These are phyloP conservation scores for Neostapfia colusana DNA, from an alignment of 176 grass and related monocot species.

Conservation along the genomic window DNA sequence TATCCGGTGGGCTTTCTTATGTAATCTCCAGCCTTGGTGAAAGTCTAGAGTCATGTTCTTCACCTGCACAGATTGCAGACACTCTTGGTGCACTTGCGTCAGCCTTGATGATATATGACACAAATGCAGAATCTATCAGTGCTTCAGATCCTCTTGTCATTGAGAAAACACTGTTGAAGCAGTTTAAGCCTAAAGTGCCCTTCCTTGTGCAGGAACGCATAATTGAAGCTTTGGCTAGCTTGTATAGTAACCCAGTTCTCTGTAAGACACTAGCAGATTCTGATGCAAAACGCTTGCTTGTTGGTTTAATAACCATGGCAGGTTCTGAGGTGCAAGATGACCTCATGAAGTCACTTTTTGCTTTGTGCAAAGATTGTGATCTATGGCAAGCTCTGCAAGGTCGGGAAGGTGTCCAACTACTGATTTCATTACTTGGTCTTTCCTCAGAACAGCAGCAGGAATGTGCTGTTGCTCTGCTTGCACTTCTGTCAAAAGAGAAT, in stretches of 20 bases:
- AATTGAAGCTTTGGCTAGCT: slow-evolving; percentile 99
- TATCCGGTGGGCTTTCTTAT: slow-evolving; percentile 97
- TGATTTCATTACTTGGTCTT: slow-evolving; percentile 98
- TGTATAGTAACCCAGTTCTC: slow-evolving; percentile 91
- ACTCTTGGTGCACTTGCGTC: slow-evolving; percentile 97
- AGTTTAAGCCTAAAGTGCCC: slow-evolving; percentile 83
- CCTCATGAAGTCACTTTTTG: slow-evolving; percentile 82
- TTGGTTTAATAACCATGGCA: slow-evolving; percentile 96
- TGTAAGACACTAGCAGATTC: slow-evolving; percentile 77
- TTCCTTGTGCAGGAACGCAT: slow-evolving; percentile 95
- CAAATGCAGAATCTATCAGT: slow-evolving; percentile 82
- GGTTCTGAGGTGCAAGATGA: slow-evolving; percentile 90
- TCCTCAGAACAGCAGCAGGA: slow-evolving; percentile 99
- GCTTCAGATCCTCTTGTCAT: slow-evolving; percentile 71
- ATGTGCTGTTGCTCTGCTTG: slow-evolving; percentile 94
- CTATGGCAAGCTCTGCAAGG: slow-evolving; percentile 99
- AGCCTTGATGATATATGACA: slow-evolving; percentile 99
- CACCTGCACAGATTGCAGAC: slow-evolving; percentile 92
- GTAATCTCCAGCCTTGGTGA: slow-evolving; percentile 97
- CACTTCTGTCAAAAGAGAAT: slow-evolving; percentile 94
- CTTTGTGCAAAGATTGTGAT: slow-evolving; percentile 82
- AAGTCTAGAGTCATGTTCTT: slow-evolving; percentile 95
- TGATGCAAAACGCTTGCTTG: slow-evolving; percentile 92
- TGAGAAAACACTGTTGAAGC: slow-evolving; percentile 91
- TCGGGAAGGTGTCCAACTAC: slow-evolving; percentile 93